phyloP scores from a whole-genome alignment of 208 protist genomes.

The Wallacemonas sp. region DNA sequence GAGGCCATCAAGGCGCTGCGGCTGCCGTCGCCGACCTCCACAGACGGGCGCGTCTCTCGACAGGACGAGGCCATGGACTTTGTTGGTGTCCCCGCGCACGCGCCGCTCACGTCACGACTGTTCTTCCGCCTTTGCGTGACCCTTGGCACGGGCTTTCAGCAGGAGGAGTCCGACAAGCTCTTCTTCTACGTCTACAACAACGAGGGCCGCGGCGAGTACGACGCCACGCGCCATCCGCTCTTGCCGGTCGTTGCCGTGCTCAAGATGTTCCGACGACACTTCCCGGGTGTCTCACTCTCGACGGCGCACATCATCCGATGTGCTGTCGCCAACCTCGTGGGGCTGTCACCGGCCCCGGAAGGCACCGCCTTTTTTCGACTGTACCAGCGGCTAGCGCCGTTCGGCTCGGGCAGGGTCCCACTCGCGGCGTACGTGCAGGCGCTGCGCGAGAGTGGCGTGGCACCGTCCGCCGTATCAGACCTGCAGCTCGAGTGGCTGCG shows the following conservation, averaged over 20 bases:
- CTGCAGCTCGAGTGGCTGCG: constrained; percentile 80
- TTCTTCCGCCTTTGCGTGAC: constrained; percentile 58
- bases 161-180: constrained; percentile 50
- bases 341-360: constrained; percentile 30
- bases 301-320: constrained; percentile 29
- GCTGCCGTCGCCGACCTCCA: neutral
- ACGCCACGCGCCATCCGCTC: constrained; percentile 11
- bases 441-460: constrained; percentile 42
- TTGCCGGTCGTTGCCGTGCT: constrained; percentile 43
- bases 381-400: constrained; percentile 42
- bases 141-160: constrained; percentile 39
- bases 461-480: constrained; percentile 42
- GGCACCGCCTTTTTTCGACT: constrained; percentile 50
- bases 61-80: constrained; percentile 29
- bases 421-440: constrained; percentile 50
- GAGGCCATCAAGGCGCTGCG: constrained; percentile 31
- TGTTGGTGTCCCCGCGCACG: neutral
- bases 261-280: constrained; percentile 53
- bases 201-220: constrained; percentile 1
- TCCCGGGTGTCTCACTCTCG: constrained; percentile 59
- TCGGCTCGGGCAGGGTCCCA: constrained; percentile 38
- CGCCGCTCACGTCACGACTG: constrained; percentile 32
- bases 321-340: constrained; percentile 41
- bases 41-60: neutral
- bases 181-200: constrained; percentile 61